A percentile compares a stretch with the other conserved stretches of the same genome.
These are phyloP conservation scores for Globisporangium viniferum DNA, from an alignment of 352 stramenopile species.

Conservation along the genomic window DNA sequence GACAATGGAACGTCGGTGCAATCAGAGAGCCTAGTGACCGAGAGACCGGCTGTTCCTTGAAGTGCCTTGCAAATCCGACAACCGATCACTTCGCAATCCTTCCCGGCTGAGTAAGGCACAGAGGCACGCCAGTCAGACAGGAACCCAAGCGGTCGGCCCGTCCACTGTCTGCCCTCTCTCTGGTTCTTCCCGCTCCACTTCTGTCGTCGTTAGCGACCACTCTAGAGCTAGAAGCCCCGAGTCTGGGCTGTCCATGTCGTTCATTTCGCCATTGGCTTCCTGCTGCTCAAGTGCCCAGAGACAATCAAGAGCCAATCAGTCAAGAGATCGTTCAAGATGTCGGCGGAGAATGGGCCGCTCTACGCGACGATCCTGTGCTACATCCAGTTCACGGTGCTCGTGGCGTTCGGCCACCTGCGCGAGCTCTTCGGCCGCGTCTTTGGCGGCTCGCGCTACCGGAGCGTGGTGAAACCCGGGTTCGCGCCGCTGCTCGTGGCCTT, in stretches of 20 bases:
- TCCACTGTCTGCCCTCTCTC: not conserved
- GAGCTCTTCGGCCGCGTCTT: slow-evolving; percentile 27
- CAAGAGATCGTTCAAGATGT: slow-evolving; percentile 1
- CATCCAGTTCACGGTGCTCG: slow-evolving; percentile 37
- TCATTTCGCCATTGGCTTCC: not conserved
- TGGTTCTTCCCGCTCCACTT: no score
- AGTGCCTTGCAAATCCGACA: no score
- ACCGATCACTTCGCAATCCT: no score
- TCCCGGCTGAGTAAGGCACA: no score
- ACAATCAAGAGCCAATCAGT: no score
- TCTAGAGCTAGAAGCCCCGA: no score
- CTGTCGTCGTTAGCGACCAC: no score
- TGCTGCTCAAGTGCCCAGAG: not conserved
- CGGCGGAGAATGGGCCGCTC: slow-evolving; percentile 21
- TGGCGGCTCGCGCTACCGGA: slow-evolving; percentile 33
- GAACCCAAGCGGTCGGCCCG: not conserved
- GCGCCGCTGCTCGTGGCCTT: slow-evolving; percentile 88
- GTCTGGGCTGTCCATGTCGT: no score
- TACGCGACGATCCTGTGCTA: slow-evolving; percentile 35
- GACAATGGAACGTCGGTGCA: no score
- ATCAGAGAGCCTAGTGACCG: no score
- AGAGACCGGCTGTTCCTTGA: no score
- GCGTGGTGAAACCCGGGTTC: slow-evolving; percentile 33
- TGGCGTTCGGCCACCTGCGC: slow-evolving; percentile 37
- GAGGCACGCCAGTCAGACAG: not conserved